Evolutionary conservation across 1,284 basidiomycete genomes (phyloP).

Genomic region (Puccinia hordei): DNA sequence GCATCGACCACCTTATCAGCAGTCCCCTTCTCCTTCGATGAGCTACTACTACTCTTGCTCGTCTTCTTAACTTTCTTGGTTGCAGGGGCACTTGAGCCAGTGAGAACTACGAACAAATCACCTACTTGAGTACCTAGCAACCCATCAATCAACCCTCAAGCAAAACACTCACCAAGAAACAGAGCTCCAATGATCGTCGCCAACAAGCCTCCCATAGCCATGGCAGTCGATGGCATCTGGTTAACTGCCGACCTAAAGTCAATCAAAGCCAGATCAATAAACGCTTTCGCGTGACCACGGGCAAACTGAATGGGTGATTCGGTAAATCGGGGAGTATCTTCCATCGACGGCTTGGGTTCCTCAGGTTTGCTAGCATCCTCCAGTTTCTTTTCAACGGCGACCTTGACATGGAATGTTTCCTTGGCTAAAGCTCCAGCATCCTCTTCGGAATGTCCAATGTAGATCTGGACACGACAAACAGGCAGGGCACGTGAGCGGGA

Average conservation of each 20-base stretch:
- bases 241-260: conserved; percentile 77
- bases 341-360: conserved; percentile 65
- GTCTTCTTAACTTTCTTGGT: conserved; percentile 51
- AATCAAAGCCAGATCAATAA: conserved; percentile 71
- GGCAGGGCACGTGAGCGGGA: conserved; percentile 7
- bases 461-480: conserved; percentile 69
- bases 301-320: conserved; percentile 75
- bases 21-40: conserved; percentile 39
- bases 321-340: conserved; percentile 53
- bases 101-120: conserved; percentile 34
- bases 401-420: conserved; percentile 84
- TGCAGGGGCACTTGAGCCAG: conserved; percentile 52
- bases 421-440: conserved; percentile 78
- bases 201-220: conserved; percentile 70
- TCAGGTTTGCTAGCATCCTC: conserved; percentile 61
- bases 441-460: conserved; percentile 79
- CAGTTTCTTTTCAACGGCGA: conserved; percentile 60
- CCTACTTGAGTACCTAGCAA: neutral
- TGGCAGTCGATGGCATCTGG: conserved; percentile 79
- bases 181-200: conserved; percentile 71
- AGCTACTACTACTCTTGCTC: conserved; percentile 52
- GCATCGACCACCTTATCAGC: conserved; percentile 37
- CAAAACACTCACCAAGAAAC: conserved; percentile 33
- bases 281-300: conserved; percentile 72
- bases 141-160: neutral